A percentile compares a stretch with the other conserved stretches of the same genome.
These are phyloP conservation scores for Lobosporangium transversale DNA, from an alignment of 192 early-diverging fungal genomes.

Conservation along the genomic window DNA sequence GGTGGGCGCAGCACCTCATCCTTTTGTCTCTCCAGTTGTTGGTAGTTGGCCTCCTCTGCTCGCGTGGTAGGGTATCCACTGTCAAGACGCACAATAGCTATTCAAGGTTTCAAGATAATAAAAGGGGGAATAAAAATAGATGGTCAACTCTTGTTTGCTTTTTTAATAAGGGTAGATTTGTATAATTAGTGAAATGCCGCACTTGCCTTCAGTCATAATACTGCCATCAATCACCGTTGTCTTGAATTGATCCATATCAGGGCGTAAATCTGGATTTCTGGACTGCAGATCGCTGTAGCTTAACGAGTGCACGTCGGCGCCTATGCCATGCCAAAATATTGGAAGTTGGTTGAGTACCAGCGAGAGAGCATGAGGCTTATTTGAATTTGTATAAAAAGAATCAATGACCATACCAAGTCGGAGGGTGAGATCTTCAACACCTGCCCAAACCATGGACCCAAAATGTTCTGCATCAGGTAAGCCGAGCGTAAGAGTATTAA, in stretches of 20 bases:
- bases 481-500: slow-evolving; percentile 26
- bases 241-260: slow-evolving; percentile 41
- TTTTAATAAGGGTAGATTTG: neutral
- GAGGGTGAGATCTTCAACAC: slow-evolving; percentile 28
- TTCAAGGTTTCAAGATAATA: too few relatives aligned
- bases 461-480: slow-evolving; percentile 41
- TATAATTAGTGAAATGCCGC: too few relatives aligned
- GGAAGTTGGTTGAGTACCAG: too few relatives aligned
- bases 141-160: neutral
- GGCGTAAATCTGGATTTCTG: slow-evolving; percentile 16
- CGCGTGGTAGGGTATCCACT: slow-evolving; percentile 40
- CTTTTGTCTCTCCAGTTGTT: slow-evolving; percentile 22
- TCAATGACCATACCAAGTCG: slow-evolving; percentile 34
- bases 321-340: too few relatives aligned
- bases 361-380: too few relatives aligned
- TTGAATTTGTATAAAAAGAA: too few relatives aligned
- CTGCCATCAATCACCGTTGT: slow-evolving; percentile 32
- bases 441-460: slow-evolving; percentile 49
- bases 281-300: slow-evolving; percentile 33
- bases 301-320: slow-evolving; percentile 16
- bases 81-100: slow-evolving; percentile 43
- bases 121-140: neutral
- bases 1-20: slow-evolving; percentile 41
- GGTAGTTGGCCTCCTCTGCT: slow-evolving; percentile 26
- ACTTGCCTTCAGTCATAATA: slow-evolving; percentile 38